Percentiles rank a stretch among this genome's conserved stretches.
Evolutionary conservation across 2,329 filamentous ascomycete genomes (phyloP).

Genomic region (Aspergillus nomiae): DNA sequence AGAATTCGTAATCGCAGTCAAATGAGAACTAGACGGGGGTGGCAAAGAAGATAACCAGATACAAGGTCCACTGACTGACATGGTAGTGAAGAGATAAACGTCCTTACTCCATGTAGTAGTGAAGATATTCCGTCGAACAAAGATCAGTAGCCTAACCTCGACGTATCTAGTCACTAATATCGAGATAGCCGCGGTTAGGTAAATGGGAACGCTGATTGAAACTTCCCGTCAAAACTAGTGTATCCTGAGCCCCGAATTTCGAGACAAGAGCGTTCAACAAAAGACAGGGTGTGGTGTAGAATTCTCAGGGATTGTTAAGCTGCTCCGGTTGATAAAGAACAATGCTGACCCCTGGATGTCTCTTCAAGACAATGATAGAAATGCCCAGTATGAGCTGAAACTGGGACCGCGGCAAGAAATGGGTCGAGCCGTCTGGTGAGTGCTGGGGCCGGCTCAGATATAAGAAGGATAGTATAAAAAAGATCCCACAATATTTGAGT

Average conservation of each 20-base stretch:
- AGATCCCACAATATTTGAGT: conserved; percentile 25
- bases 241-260: neutral
- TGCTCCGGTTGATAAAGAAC: neutral
- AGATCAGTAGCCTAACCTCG: neutral
- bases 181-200: neutral
- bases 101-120: conserved; percentile 17
- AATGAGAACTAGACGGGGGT: conserved; percentile 32
- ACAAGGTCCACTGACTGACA: conserved; percentile 41
- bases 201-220: neutral
- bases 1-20: conserved; percentile 32
- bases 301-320: neutral
- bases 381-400: conserved; percentile 17
- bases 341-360: conserved; percentile 10
- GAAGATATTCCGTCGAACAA: neutral
- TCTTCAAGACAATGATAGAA: conserved; percentile 18
- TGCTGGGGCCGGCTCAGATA: conserved; percentile 18
- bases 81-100: conserved; percentile 24
- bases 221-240: neutral
- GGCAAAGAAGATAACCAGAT: conserved; percentile 37
- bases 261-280: neutral
- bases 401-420: conserved; percentile 20
- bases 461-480: conserved; percentile 23
- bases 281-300: neutral
- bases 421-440: conserved; percentile 22
- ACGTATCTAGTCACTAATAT: neutral